These are phyloP conservation scores for Colletotrichum scovillei DNA, from an alignment of 2,329 filamentous ascomycete species.

Conservation along the genomic window DNA sequence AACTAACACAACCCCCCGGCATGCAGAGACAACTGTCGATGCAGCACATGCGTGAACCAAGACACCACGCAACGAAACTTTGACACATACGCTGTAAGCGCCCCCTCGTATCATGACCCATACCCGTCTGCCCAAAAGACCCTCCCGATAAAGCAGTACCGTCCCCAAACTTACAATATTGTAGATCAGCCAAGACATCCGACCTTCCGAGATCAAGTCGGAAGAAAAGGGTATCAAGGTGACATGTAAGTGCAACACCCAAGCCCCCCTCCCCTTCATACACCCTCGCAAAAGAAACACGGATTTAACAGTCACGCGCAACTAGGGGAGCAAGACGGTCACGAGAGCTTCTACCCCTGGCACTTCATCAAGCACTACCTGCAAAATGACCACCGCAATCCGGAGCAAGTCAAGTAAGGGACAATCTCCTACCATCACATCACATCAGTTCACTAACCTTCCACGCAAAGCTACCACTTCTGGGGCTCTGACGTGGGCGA, in stretches of 20 bases:
- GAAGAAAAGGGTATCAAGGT: slow-evolving; percentile 46
- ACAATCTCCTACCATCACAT: not conserved
- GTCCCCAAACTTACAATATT: too few relatives aligned
- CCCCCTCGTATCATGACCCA: too few relatives aligned
- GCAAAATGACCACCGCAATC: slow-evolving; percentile 43
- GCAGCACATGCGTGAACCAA: slow-evolving; percentile 52
- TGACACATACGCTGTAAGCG: slow-evolving; percentile 51
- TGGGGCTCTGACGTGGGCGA: slow-evolving; percentile 50
- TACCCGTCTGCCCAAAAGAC: too few relatives aligned
- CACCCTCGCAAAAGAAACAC: too few relatives aligned
- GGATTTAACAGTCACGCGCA: slow-evolving; percentile 7
- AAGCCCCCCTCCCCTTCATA: too few relatives aligned
- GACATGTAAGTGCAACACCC: slow-evolving; percentile 42
- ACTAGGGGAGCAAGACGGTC: slow-evolving; percentile 75
- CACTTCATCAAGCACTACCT: slow-evolving; percentile 67
- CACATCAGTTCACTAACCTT: not conserved
- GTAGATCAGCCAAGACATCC: slow-evolving; percentile 47
- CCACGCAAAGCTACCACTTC: slow-evolving; percentile 30
- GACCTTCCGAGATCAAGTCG: slow-evolving; percentile 42
- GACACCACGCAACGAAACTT: slow-evolving; percentile 56
- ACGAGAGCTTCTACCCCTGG: slow-evolving; percentile 75
- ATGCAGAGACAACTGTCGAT: slow-evolving; percentile 56
- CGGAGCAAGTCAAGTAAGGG: slow-evolving; percentile 48
- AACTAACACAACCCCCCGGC: not conserved
- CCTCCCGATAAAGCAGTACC: too few relatives aligned